Evolutionary conservation across 2,329 filamentous ascomycete genomes (phyloP).

Genomic region (Aspergillus sp.): DNA sequence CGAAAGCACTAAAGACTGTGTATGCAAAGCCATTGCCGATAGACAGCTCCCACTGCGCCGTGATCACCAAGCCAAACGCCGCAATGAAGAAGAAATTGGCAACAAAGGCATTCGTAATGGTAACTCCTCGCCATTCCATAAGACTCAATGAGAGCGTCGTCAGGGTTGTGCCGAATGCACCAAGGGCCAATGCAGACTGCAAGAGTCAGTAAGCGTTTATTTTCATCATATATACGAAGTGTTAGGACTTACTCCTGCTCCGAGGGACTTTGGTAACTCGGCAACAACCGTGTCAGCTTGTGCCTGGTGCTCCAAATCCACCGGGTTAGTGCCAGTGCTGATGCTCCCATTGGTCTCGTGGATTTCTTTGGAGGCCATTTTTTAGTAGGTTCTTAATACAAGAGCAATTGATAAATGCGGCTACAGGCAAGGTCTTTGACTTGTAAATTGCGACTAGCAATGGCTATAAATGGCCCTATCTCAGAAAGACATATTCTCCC

Average conservation of each 20-base stretch:
- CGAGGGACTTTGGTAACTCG: constrained; percentile 10
- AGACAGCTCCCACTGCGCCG: constrained; percentile 51
- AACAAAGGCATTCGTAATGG: constrained; percentile 46
- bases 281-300: not conserved
- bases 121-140: constrained; percentile 51
- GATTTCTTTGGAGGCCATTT: too few species aligned
- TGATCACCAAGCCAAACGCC: constrained; percentile 47
- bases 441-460: too few species aligned
- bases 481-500: too few species aligned
- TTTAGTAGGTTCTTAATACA: too few species aligned
- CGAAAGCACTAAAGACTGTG: constrained; percentile 50
- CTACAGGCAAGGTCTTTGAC: too few species aligned
- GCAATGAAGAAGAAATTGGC: constrained; percentile 50
- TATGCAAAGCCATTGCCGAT: constrained; percentile 49
- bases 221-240: not conserved
- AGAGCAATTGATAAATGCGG: too few species aligned
- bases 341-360: too few species aligned
- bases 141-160: constrained; percentile 49
- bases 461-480: too few species aligned
- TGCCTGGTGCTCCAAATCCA: not conserved
- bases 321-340: too few species aligned
- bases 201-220: not conserved
- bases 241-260: constrained; percentile 14
- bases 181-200: constrained; percentile 45
- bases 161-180: constrained; percentile 49